phyloP scores from a whole-genome alignment of 2,329 filamentous ascomycete species.

The Arthrobotrys entomopaga region DNA sequence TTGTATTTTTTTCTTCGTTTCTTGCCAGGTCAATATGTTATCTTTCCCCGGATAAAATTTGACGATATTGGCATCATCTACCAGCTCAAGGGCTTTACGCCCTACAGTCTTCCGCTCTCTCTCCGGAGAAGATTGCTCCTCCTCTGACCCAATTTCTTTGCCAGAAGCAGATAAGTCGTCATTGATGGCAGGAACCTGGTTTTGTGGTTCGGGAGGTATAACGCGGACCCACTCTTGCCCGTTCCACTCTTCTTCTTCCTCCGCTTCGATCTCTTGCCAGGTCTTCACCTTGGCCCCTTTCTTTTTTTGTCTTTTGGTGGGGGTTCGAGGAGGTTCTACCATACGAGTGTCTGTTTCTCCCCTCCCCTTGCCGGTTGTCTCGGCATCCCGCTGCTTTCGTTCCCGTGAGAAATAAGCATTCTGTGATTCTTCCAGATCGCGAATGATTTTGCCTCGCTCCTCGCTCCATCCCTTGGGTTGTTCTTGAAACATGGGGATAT shows the following conservation, averaged over 20 bases:
- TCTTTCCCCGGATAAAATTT: too few relatives aligned
- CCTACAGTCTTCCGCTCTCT: too few relatives aligned
- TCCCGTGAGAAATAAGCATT: slow-evolving; percentile 24
- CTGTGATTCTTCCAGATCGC: slow-evolving; percentile 39
- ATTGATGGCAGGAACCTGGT: too few relatives aligned
- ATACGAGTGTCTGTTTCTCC: background rate
- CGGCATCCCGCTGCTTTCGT: background rate
- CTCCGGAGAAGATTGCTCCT: too few relatives aligned
- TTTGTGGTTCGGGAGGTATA: background rate
- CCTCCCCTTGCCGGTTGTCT: background rate
- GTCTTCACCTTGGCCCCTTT: background rate
- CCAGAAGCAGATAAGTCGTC: too few relatives aligned
- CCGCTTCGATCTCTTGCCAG: background rate
- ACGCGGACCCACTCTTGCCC: too few relatives aligned
- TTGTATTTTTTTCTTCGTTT: too few relatives aligned
- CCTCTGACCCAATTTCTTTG: too few relatives aligned
- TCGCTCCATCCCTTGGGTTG: slow-evolving; percentile 45
- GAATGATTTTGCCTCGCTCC: slow-evolving; percentile 17
- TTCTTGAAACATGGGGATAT: slow-evolving; percentile 30
- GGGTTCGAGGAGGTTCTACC: background rate
- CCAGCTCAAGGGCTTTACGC: too few relatives aligned
- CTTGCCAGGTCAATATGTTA: too few relatives aligned
- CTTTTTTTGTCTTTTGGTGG: slow-evolving; percentile 7
- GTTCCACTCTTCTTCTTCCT: background rate
- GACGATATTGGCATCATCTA: too few relatives aligned